Conservation (phyloP, 1,139 yeast genomes). For the Candida albicans region DNA sequence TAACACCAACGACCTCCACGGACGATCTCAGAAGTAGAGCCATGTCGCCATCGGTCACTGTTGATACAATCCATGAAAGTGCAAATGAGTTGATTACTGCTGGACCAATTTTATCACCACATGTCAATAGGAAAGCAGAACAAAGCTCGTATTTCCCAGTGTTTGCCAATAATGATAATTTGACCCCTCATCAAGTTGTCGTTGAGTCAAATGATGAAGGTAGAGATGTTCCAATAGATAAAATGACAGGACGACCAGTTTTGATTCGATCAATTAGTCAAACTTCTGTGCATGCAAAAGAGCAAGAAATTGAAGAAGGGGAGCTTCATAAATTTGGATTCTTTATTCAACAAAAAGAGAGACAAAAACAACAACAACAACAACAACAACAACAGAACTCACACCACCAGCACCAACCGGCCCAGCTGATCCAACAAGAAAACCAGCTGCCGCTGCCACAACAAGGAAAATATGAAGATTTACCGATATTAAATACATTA, state of each 20-base stretch:
- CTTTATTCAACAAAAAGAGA: conserved; percentile 51
- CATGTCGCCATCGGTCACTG: neutral
- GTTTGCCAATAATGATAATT: conserved; percentile 22
- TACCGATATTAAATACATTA: conserved; percentile 43
- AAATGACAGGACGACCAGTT: conserved; percentile 70
- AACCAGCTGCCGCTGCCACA: neutral
- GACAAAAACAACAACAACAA: conserved; percentile 34
- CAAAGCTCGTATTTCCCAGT: conserved; percentile 12
- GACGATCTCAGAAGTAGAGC: conserved; percentile 4
- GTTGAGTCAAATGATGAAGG: conserved; percentile 58
- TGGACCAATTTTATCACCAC: conserved; percentile 57
- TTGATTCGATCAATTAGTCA: conserved; percentile 63
- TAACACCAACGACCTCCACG: conserved; percentile 27
- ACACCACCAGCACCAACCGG: conserved; percentile 33
- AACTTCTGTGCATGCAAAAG: conserved; percentile 66
- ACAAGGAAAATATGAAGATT: conserved; percentile 12
- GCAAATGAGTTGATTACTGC: conserved; percentile 53
- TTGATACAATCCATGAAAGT: conserved; percentile 40
- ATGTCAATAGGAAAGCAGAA: conserved; percentile 15
- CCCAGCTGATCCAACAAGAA: conserved; percentile 34
- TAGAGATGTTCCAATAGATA: conserved; percentile 57
- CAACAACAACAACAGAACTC: neutral
- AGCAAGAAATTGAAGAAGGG: conserved; percentile 88
- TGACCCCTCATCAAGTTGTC: conserved; percentile 70
- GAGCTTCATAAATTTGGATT: conserved; percentile 84